A percentile compares a stretch with the other conserved stretches of the same genome.
These are phyloP conservation scores for Paramecium tetraurelia DNA, from an alignment of 73 alveolate species.

Conservation along the genomic window DNA sequence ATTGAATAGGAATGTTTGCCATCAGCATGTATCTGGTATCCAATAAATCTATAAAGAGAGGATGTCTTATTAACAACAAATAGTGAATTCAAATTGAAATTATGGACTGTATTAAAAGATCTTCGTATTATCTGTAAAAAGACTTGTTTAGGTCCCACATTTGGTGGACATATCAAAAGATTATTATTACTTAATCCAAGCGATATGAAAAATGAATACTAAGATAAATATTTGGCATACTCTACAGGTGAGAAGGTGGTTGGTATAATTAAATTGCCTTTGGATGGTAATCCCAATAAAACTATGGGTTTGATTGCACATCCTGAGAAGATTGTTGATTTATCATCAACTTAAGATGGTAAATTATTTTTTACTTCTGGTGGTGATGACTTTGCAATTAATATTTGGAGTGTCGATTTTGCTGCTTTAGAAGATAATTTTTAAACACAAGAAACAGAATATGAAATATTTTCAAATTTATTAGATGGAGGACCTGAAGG, in stretches of 20 bases:
- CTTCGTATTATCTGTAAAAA: conserved; percentile 73
- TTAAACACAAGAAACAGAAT: conserved; percentile 90
- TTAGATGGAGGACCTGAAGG: conserved; percentile 98
- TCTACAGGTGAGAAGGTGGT: conserved; percentile 94
- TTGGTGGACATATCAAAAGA: conserved; percentile 94
- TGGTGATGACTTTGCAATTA: conserved; percentile 91
- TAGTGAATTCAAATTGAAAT: conserved; percentile 91
- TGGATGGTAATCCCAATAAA: conserved; percentile 98
- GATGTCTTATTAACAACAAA: conserved; percentile 91
- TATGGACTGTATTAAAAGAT: conserved; percentile 77
- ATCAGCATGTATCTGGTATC: conserved; percentile 94
- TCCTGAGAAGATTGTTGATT: conserved; percentile 92
- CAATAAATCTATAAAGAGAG: conserved; percentile 87
- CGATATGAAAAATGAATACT: conserved; percentile 58
- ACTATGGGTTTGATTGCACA: conserved; percentile 98
- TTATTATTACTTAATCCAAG: conserved; percentile 74
- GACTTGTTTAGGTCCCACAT: conserved; percentile 98
- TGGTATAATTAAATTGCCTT: conserved; percentile 94
- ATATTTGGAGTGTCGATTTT: conserved; percentile 95
- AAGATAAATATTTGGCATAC: conserved; percentile 84
- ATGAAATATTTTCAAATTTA: conserved; percentile 93
- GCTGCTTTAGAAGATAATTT: conserved; percentile 93
- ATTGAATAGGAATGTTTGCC: conserved; percentile 86
- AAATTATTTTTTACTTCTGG: conserved; percentile 96
- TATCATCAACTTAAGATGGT: conserved; percentile 90